Evolutionary conservation across 2,329 filamentous ascomycete species (phyloP), one percentile per base, ranked within the genome.

Genomic region (Pyrenophora tritici-repentis): DNA sequence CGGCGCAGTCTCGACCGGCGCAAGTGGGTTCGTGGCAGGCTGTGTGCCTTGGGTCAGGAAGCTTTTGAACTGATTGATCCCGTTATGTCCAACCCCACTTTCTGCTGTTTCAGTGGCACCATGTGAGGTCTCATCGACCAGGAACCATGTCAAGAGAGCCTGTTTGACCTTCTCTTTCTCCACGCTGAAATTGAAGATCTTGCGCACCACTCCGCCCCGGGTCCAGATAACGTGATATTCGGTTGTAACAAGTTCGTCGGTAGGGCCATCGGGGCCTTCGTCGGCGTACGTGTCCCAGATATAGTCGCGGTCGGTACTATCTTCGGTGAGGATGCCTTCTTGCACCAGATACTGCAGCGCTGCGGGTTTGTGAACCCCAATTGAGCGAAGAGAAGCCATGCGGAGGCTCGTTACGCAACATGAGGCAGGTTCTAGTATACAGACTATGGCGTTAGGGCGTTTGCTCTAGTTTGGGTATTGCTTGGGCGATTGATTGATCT

Each of bases 381-480:
- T 83, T 59, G 93, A 97, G 74, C 86, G 89, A 76, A 97, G 85
- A 71, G 89, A 86, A 63, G 93, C 93, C 95, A 99, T 99, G 53
- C 56, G 52, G 56, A 61, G 45, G 52, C 55, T 56, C 47, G 56
- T 49, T 53, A 50, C 45, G 65, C 62, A 64, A 67, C 71, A 74
- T 73, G 64, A 61, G 62, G 63, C 59, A 47, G 36, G 44, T 32
- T 52, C 38, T 50, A 14, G 36, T 42, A 47, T 44, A 8, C 18
- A 7, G 18, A 20, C 43, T 10, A 29, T 9, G 10, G 26, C 45
- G 50, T 24, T 45, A 37, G 47, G 56, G 51, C 45, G 53, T 48
- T 40, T 42, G 22, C 42, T 46, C 32, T 24, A 14, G 16, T 35
- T n/a, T 34, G 33, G 41, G 31, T 43, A 22, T 32, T 33, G 40